Conservation (phyloP, 495 filamentous ascomycete species). For the Talaromyces proteolyticus region DNA sequence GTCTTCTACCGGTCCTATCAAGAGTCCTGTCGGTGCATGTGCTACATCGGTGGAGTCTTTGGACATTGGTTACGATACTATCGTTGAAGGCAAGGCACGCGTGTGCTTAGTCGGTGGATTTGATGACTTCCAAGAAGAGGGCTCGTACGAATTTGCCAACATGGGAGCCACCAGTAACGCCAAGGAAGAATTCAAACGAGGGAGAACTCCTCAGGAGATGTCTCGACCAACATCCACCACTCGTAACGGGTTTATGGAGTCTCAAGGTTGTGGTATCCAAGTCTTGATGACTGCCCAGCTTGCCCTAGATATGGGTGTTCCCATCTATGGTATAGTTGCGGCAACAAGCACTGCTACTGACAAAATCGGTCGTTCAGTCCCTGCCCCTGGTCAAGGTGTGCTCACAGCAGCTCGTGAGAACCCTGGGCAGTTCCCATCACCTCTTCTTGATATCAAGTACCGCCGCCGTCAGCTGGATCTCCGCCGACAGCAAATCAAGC, state of each 20-base stretch:
- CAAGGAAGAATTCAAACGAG: slow-evolving; percentile 90
- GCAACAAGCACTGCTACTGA: slow-evolving; percentile 97
- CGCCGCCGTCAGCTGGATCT: slow-evolving; percentile 89
- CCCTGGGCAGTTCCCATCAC: slow-evolving; percentile 84
- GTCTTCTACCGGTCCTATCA: slow-evolving; percentile 96
- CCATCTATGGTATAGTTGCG: slow-evolving; percentile 91
- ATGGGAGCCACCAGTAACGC: slow-evolving; percentile 99
- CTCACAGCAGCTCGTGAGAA: slow-evolving; percentile 95
- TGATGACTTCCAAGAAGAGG: slow-evolving; percentile 99
- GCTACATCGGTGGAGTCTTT: slow-evolving; percentile 96
- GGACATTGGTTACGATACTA: slow-evolving; percentile 96
- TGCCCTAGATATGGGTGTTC: slow-evolving; percentile 96
- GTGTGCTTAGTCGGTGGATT: slow-evolving; percentile 98
- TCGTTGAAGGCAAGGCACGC: slow-evolving; percentile 93
- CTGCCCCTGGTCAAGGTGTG: slow-evolving; percentile 93
- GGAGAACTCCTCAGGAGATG: slow-evolving; percentile 95
- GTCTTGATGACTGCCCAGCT: slow-evolving; percentile 97
- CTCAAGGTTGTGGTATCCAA: slow-evolving; percentile 96
- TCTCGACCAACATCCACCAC: slow-evolving; percentile 95
- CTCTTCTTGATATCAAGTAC: slow-evolving; percentile 94
- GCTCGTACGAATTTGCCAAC: slow-evolving; percentile 99
- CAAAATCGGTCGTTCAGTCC: slow-evolving; percentile 97
- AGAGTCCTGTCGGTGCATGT: slow-evolving; percentile 96
- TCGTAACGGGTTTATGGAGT: slow-evolving; percentile 98
- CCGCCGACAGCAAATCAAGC: slow-evolving; percentile 83